Conservation (phyloP, 768 basidiomycete genomes). For the Suillus brevipes region DNA sequence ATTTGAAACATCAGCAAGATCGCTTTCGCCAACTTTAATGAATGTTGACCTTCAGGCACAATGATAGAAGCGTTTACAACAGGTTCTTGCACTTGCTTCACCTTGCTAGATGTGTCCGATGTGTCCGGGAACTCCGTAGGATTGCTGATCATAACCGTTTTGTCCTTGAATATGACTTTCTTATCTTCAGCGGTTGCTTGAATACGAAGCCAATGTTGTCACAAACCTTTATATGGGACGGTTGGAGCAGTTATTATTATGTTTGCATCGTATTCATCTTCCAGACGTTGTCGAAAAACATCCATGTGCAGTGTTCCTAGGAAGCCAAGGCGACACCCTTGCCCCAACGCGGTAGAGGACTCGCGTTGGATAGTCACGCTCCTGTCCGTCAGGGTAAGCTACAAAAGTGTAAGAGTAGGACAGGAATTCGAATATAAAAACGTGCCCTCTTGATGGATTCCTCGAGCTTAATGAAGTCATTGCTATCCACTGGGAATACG, state of each 20-base stretch:
- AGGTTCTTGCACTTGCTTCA: conserved; percentile 86
- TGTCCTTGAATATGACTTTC: conserved; percentile 72
- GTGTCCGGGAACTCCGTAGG: conserved; percentile 94
- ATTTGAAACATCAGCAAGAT: background rate
- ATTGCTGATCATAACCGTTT: conserved; percentile 74
- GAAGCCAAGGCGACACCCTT: conserved; percentile 94
- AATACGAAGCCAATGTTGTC: background rate
- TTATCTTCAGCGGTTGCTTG: conserved; percentile 7
- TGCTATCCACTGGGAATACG: conserved; percentile 88
- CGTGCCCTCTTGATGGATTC: conserved; percentile 90
- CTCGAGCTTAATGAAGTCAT: conserved; percentile 90
- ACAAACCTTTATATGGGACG: conserved; percentile 83
- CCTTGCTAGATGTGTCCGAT: conserved; percentile 54
- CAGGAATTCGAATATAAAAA: conserved; percentile 12
- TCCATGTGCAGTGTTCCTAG: conserved; percentile 97
- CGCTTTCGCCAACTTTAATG: background rate
- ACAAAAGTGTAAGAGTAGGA: conserved; percentile 14
- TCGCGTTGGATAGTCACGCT: conserved; percentile 91
- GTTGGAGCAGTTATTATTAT: conserved; percentile 96
- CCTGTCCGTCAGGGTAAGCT: conserved; percentile 85
- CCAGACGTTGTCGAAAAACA: conserved; percentile 91
- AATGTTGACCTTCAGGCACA: conserved; percentile 76
- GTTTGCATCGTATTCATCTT: conserved; percentile 95
- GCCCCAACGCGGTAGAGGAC: conserved; percentile 90
- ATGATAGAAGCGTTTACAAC: conserved; percentile 93